A percentile compares a stretch with the other conserved stretches of the same genome.
These are phyloP conservation scores for Taiwanofungus camphoratus DNA, from an alignment of 1,284 basidiomycete species.

Conservation along the genomic window DNA sequence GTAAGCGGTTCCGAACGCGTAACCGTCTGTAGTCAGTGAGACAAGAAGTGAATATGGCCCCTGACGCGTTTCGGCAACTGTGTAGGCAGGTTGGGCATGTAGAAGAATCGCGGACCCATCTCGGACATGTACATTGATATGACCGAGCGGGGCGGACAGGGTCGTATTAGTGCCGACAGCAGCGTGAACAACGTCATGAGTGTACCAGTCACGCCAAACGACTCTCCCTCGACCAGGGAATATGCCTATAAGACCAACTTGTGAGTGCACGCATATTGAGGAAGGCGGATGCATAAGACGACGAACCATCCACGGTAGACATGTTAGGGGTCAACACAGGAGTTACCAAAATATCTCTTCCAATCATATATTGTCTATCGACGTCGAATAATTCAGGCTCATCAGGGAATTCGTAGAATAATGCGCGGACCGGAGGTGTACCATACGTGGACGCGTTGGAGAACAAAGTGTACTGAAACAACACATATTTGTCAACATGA, in stretches of 20 bases:
- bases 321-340: constrained; percentile 64
- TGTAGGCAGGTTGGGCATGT: constrained; percentile 51
- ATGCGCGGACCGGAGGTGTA: constrained; percentile 63
- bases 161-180: constrained; percentile 36
- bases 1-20: constrained; percentile 51
- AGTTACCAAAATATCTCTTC: constrained; percentile 64
- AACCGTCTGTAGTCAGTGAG: constrained; percentile 39
- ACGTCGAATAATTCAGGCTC: constrained; percentile 59
- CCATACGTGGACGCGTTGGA: constrained; percentile 59
- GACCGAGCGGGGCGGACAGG: constrained; percentile 52
- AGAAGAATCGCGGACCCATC: constrained; percentile 54
- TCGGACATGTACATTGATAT: constrained; percentile 68
- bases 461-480: constrained; percentile 63
- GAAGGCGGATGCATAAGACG: too few relatives aligned
- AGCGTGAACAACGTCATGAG: constrained; percentile 46
- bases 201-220: constrained; percentile 75
- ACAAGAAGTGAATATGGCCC: constrained; percentile 52
- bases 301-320: constrained; percentile 44
- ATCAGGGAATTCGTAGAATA: constrained; percentile 74
- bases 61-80: constrained; percentile 49
- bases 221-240: constrained; percentile 58
- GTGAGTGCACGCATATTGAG: too few relatives aligned
- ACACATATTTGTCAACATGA: not conserved
- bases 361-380: constrained; percentile 69
- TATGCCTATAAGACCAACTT: constrained; percentile 34